Evolutionary conservation across 2,329 filamentous ascomycete genomes (phyloP).

Genomic region (Sarocladiaceae sp.): DNA sequence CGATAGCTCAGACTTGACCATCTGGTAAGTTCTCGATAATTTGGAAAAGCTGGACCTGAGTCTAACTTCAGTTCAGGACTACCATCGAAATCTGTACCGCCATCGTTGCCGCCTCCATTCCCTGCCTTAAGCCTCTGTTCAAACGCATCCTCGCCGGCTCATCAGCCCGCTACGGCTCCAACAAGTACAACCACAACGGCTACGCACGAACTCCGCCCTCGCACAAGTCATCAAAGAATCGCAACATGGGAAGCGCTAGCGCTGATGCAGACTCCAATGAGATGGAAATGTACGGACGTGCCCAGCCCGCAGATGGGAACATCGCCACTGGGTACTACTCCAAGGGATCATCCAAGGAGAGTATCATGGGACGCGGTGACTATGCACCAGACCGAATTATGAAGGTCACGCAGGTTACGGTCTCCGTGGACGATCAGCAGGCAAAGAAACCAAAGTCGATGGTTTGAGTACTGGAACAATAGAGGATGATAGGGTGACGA

Average conservation of each 20-base stretch:
- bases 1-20: constrained; percentile 25
- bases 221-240: background rate
- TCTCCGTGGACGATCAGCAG: constrained; percentile 4
- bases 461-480: background rate
- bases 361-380: background rate
- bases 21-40: constrained; percentile 24
- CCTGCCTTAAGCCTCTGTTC: constrained; percentile 22
- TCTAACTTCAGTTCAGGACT: constrained; percentile 14
- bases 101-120: constrained; percentile 22
- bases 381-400: constrained; percentile 6
- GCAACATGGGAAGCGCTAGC: background rate
- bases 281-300: constrained; percentile 6
- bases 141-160: constrained; percentile 10
- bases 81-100: constrained; percentile 21
- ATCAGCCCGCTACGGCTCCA: constrained; percentile 4
- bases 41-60: background rate
- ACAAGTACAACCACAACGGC: constrained; percentile 7
- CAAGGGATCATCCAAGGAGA: constrained; percentile 6
- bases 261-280: background rate
- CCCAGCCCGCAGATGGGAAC: background rate
- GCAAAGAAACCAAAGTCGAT: constrained; percentile 1
- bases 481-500: background rate
- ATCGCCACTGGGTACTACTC: constrained; percentile 6
- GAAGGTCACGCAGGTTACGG: constrained; percentile 4
- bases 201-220: constrained; percentile 1